phyloP scores from a whole-genome alignment of 2,329 filamentous ascomycete species.

The Ophiosphaerella herpotricha region DNA sequence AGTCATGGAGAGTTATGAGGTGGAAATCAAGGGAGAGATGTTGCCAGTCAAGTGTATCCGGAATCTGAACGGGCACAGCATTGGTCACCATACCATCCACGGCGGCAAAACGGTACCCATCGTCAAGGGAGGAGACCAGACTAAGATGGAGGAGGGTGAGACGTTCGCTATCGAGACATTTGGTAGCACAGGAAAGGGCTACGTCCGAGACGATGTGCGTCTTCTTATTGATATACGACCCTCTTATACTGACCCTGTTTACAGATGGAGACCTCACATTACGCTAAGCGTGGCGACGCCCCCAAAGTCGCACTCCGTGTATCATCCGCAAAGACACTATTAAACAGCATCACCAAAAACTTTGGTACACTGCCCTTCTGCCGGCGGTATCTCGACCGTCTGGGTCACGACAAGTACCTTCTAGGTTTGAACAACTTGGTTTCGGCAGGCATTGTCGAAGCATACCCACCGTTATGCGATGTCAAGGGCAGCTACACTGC shows the following conservation, averaged over 20 bases:
- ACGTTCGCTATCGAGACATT: constrained; percentile 96
- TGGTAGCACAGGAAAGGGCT: constrained; percentile 88
- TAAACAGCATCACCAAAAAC: constrained; percentile 93
- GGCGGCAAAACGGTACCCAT: constrained; percentile 93
- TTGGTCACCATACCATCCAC: constrained; percentile 87
- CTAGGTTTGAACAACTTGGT: constrained; percentile 89
- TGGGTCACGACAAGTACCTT: constrained; percentile 95
- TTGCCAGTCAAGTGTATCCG: constrained; percentile 83
- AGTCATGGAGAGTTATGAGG: constrained; percentile 90
- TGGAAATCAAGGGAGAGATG: constrained; percentile 78
- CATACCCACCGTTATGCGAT: constrained; percentile 87
- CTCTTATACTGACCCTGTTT: constrained; percentile 9
- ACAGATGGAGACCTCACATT: constrained; percentile 82
- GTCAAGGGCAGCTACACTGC: constrained; percentile 94
- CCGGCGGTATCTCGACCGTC: constrained; percentile 83
- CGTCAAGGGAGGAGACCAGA: constrained; percentile 83
- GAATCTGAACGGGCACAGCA: constrained; percentile 88
- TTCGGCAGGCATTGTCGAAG: constrained; percentile 79
- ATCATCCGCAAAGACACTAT: constrained; percentile 80
- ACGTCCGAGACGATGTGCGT: constrained; percentile 78
- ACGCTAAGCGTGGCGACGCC: constrained; percentile 74
- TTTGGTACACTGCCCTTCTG: constrained; percentile 93
- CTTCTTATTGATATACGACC: not conserved
- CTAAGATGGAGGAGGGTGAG: constrained; percentile 98
- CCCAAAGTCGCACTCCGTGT: constrained; percentile 77